Evolutionary conservation across 495 filamentous ascomycete genomes (phyloP).

Genomic region (Letharia lupina): DNA sequence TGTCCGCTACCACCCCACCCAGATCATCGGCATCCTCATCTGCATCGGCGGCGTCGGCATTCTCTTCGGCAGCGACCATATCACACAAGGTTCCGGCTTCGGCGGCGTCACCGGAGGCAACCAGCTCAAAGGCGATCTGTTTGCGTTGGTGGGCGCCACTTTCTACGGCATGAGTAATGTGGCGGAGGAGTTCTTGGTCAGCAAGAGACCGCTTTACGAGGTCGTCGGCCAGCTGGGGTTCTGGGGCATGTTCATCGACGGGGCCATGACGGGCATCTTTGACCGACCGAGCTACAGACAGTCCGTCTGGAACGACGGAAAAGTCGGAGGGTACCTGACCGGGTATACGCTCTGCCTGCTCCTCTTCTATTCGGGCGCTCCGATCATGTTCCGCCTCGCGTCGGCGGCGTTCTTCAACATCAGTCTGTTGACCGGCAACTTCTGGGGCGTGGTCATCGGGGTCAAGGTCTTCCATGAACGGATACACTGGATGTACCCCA

Average conservation of each 20-base stretch:
- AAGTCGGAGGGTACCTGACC: constrained; percentile 69
- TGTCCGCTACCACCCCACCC: constrained; percentile 80
- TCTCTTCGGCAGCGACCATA: constrained; percentile 79
- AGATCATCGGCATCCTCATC: constrained; percentile 78
- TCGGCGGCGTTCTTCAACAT: constrained; percentile 96
- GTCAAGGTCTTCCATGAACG: constrained; percentile 70
- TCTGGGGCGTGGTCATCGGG: constrained; percentile 93
- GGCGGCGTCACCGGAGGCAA: constrained; percentile 45
- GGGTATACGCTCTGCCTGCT: constrained; percentile 79
- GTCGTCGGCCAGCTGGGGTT: constrained; percentile 86
- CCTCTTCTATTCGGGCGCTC: constrained; percentile 81
- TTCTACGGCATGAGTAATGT: constrained; percentile 90
- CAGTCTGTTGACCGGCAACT: constrained; percentile 85
- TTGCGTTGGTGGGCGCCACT: constrained; percentile 77
- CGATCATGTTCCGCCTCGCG: constrained; percentile 78
- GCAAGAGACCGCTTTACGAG: constrained; percentile 80
- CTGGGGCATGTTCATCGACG: constrained; percentile 86
- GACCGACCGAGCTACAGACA: constrained; percentile 62
- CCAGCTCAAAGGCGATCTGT: constrained; percentile 85
- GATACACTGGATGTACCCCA: constrained; percentile 87
- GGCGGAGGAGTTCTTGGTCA: constrained; percentile 87
- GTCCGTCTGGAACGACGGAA: constrained; percentile 57
- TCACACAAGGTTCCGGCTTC: constrained; percentile 57
- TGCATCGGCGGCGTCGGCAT: constrained; percentile 91
- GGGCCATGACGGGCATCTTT: constrained; percentile 81